A percentile compares a stretch with the other conserved stretches of the same genome.
Conservation (phyloP, 306 rosid genomes). For the Trifolium pratense region DNA sequence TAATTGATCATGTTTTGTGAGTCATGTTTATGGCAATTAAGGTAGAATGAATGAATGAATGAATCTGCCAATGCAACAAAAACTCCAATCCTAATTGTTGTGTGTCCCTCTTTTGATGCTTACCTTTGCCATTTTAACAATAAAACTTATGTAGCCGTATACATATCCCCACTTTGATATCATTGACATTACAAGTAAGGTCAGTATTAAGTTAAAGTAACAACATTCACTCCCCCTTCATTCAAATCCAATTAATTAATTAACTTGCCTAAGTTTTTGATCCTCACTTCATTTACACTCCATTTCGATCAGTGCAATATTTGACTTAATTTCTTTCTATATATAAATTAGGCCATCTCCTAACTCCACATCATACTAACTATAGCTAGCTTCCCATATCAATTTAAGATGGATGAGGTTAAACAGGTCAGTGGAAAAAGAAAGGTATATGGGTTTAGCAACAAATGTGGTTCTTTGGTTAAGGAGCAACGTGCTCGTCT, state of each 20-base stretch:
- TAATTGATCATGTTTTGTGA: too few species aligned
- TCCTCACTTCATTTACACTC: conserved; percentile 56
- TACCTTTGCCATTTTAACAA: conserved; percentile 63
- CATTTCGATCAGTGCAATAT: conserved; percentile 43
- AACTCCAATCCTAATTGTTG: too few species aligned
- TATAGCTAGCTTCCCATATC: too few species aligned
- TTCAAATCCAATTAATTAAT: conserved; percentile 16
- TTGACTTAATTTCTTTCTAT: background rate
- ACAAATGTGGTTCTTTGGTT: conserved; percentile 71
- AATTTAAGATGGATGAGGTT: too few species aligned
- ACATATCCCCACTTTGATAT: conserved; percentile 4
- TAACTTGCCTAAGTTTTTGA: conserved; percentile 65
- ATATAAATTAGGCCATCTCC: conserved; percentile 18
- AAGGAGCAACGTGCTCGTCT: conserved; percentile 88
- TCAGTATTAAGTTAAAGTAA: conserved; percentile 30
- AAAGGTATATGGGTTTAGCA: conserved; percentile 55
- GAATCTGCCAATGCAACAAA: background rate
- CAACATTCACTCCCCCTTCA: conserved; percentile 65
- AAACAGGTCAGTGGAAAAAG: conserved; percentile 40
- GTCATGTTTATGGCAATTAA: too few species aligned
- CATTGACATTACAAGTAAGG: conserved; percentile 35
- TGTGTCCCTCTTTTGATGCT: conserved; percentile 28
- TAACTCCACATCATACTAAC: conserved; percentile 15
- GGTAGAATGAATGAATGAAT: too few species aligned
- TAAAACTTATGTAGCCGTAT: conserved; percentile 6